phyloP scores from a whole-genome alignment of 192 early-diverging fungal species.

The Lunasporangiospora selenospora region DNA sequence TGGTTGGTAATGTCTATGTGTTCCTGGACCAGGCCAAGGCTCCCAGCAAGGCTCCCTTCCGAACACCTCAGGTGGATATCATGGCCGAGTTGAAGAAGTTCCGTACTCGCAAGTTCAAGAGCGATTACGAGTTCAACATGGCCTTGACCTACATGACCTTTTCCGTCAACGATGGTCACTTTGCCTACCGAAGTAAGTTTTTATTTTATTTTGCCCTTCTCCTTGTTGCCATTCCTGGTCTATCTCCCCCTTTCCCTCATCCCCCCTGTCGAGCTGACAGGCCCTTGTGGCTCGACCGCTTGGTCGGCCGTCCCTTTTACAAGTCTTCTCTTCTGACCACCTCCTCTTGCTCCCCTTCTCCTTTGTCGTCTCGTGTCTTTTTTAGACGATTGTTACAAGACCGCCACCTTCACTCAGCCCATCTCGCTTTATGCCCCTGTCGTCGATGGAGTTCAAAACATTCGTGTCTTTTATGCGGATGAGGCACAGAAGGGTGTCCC shows the following conservation, averaged over 20 bases:
- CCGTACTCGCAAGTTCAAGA: constrained; percentile 15
- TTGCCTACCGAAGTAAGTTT: constrained; percentile 14
- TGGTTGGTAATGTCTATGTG: constrained; percentile 26
- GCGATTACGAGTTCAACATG: constrained; percentile 35
- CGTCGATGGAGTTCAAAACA: constrained; percentile 16
- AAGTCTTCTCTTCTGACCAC: too few relatives aligned
- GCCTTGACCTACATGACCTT: constrained; percentile 8
- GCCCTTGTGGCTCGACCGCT: too few relatives aligned
- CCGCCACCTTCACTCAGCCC: constrained; percentile 26
- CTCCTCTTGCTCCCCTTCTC: too few relatives aligned
- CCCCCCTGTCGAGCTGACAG: too few relatives aligned
- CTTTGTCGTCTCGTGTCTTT: too few relatives aligned
- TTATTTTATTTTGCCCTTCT: background rate
- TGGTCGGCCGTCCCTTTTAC: too few relatives aligned
- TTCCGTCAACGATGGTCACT: constrained; percentile 33
- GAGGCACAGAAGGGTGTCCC: constrained; percentile 7
- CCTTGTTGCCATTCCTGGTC: too few relatives aligned
- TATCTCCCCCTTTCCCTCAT: too few relatives aligned
- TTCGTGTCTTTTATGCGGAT: constrained; percentile 20
- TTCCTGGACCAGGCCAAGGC: constrained; percentile 27
- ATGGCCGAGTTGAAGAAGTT: constrained; percentile 21
- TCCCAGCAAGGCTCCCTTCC: constrained; percentile 1
- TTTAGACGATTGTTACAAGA: constrained; percentile 28
- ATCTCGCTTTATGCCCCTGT: constrained; percentile 29
- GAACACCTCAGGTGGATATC: constrained; percentile 10